Conservation (phyloP, 208 protist genomes). For the Herpetomonas tarakana region DNA sequence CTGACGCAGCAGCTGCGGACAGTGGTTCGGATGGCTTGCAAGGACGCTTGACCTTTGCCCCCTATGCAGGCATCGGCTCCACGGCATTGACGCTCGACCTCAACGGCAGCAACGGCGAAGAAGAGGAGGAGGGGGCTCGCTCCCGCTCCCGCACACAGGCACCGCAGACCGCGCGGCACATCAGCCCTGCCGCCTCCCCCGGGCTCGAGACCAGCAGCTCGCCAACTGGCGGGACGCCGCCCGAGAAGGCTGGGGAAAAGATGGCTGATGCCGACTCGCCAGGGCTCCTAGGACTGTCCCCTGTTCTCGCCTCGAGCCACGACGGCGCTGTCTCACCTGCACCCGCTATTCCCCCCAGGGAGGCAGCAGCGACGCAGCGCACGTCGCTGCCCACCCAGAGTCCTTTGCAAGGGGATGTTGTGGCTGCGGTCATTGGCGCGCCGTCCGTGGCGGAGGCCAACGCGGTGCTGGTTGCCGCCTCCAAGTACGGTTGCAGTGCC, state of each 20-base stretch:
- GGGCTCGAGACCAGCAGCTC: too few relatives aligned
- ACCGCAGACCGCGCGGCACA: conserved; percentile 19
- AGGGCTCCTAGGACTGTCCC: background rate
- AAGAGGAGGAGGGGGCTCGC: background rate
- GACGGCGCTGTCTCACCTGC: background rate
- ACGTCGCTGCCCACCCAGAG: conserved; percentile 11
- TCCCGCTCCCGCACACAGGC: conserved; percentile 23
- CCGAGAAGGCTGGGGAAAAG: too few relatives aligned
- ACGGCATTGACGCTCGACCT: background rate
- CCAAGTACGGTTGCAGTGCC: conserved; percentile 49
- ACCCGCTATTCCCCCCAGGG: background rate
- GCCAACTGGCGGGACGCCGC: too few relatives aligned
- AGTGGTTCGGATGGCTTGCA: too few relatives aligned
- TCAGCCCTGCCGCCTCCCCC: background rate
- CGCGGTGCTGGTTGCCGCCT: conserved; percentile 52
- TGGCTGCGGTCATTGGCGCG: conserved; percentile 36
- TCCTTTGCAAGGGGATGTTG: conserved; percentile 47
- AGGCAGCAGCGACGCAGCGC: conserved; percentile 3
- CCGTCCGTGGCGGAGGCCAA: conserved; percentile 48
- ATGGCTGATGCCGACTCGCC: too few relatives aligned
- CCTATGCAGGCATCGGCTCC: too few relatives aligned
- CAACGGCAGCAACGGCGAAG: conserved; percentile 4
- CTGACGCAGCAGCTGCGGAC: too few relatives aligned
- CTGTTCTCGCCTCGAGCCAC: background rate
- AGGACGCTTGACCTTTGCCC: background rate